These are phyloP conservation scores for Aureobasidium sp. DNA, from an alignment of 2,329 filamentous ascomycete species.

Conservation along the genomic window DNA sequence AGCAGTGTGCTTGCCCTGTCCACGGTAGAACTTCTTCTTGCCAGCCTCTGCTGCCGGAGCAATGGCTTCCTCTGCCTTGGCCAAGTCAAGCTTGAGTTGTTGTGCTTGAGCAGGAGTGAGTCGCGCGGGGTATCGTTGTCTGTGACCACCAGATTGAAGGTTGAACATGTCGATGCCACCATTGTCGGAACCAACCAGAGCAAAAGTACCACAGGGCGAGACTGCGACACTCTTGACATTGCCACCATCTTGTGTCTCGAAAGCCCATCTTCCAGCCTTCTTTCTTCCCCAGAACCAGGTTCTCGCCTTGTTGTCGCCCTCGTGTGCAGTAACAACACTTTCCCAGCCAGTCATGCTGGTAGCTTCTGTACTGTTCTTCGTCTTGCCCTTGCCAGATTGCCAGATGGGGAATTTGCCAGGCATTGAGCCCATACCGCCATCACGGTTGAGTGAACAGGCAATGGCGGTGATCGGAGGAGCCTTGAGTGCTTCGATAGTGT, in stretches of 20 bases:
- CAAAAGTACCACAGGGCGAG: conserved; percentile 89
- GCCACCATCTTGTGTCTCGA: conserved; percentile 76
- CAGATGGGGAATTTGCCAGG: conserved; percentile 73
- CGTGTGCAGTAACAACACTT: conserved; percentile 89
- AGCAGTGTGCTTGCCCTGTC: conserved; percentile 67
- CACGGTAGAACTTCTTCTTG: conserved; percentile 37
- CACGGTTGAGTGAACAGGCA: conserved; percentile 84
- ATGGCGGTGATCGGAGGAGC: conserved; percentile 88
- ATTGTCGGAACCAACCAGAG: conserved; percentile 73
- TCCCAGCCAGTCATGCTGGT: conserved; percentile 89
- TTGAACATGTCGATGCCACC: conserved; percentile 95
- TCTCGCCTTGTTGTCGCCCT: conserved; percentile 72
- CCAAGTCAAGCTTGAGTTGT: conserved; percentile 58
- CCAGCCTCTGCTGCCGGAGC: conserved; percentile 29
- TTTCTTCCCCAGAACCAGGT: conserved; percentile 99
- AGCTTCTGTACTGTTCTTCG: conserved; percentile 60
- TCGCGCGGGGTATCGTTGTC: conserved; percentile 77
- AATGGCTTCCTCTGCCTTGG: conserved; percentile 38
- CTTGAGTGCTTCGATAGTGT: conserved; percentile 58
- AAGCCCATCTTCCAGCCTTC: conserved; percentile 84
- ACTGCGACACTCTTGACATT: conserved; percentile 79
- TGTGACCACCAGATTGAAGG: conserved; percentile 82
- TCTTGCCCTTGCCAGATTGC: conserved; percentile 61
- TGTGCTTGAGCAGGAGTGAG: conserved; percentile 72
- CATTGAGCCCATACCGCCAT: conserved; percentile 84